Conservation (phyloP, 306 rosid species). For the Astragalus membranaceus region DNA sequence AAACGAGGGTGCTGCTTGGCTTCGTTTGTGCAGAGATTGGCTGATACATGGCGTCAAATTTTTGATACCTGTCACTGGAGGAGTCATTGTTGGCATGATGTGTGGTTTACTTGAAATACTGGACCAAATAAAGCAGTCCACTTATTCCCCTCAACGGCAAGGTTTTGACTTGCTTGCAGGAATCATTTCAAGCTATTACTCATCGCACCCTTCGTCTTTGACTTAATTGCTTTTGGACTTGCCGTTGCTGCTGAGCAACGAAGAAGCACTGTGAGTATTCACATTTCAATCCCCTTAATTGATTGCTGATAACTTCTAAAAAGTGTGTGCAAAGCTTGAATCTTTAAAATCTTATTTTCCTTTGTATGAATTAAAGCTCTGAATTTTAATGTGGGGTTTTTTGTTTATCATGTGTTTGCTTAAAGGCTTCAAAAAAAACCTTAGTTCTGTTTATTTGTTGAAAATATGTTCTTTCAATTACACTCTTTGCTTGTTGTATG, state of each 20-base stretch:
- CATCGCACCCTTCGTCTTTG: slow-evolving; percentile 49
- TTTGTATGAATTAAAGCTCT: not conserved
- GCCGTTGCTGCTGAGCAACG: slow-evolving; percentile 96
- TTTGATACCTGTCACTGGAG: slow-evolving; percentile 83
- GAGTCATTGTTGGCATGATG: slow-evolving; percentile 97
- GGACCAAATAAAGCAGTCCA: slow-evolving; percentile 74
- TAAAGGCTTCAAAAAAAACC: not conserved
- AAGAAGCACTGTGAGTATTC: slow-evolving; percentile 77
- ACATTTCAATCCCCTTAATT: slow-evolving; percentile 8
- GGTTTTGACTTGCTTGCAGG: slow-evolving; percentile 87
- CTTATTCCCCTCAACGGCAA: slow-evolving; percentile 53
- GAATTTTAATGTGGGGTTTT: slow-evolving; percentile 1
- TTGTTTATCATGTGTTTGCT: not conserved
- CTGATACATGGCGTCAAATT: slow-evolving; percentile 93
- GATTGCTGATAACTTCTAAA: slow-evolving; percentile 20
- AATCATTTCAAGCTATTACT: slow-evolving; percentile 66
- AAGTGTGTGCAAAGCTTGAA: slow-evolving; percentile 8
- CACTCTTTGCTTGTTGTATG: not conserved
- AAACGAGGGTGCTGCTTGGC: slow-evolving; percentile 94
- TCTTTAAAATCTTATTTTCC: not conserved
- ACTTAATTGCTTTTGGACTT: slow-evolving; percentile 83
- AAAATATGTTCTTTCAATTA: slow-evolving; percentile 15
- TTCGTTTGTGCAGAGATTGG: slow-evolving; percentile 84
- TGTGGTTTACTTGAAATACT: slow-evolving; percentile 89
- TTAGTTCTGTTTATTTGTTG: not conserved